Base-by-base conservation (phyloP, 164 flowering plant species). In the Vitis riparia region DNA sequence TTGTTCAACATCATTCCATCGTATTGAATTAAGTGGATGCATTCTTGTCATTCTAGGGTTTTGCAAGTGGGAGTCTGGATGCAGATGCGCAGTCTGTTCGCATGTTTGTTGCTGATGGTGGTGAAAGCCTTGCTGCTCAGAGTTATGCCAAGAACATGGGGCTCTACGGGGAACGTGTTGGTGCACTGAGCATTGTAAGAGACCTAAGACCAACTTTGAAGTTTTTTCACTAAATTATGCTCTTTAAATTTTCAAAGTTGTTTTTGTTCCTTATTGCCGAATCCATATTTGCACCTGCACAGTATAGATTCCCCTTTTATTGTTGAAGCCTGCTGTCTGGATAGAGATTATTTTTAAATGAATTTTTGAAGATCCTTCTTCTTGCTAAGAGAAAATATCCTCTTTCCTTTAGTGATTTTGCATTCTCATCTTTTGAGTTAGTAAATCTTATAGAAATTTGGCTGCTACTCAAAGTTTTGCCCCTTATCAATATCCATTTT, bases 121-220 rank as follows among this genome's bases (percentile, higher is more conserved):
- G 98, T 73, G 99, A 96, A 82, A 87, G 86, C 62, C 70, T 96
- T 62, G 81, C 87, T 14, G 99, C 99, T 70, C 99, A 96, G 75
- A 93, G 98, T 82, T 96, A 93, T 78, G 98, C 99, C 11, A 96
- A 96, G 80, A 96, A 96, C 75, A 80, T 93, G 97, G 98, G 99
- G 27, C 96, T 93, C 50, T 93, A 96, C 77, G 99, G 99, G 63
- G 99, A 96, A 73, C 97, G 98, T 81, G 98, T 96, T 83, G 99
- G 99, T 67, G 99, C 99, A 37, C 82, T 96, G 15, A 96, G 99
- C 91, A 83, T 96, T 83, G 99, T 96, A 85, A 85, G 98, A 62
- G 44, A 37, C 44, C 44, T 37, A 37, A 37, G 44, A 37, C 44
- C 44, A 37, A 37, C 11, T 2, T 17, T 8, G 49, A 32, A 14